A percentile compares a stretch with the other conserved stretches of the same genome.
Evolutionary conservation across 1,139 yeast species (phyloP).

Genomic region (Suhomyces ambrosiae): DNA sequence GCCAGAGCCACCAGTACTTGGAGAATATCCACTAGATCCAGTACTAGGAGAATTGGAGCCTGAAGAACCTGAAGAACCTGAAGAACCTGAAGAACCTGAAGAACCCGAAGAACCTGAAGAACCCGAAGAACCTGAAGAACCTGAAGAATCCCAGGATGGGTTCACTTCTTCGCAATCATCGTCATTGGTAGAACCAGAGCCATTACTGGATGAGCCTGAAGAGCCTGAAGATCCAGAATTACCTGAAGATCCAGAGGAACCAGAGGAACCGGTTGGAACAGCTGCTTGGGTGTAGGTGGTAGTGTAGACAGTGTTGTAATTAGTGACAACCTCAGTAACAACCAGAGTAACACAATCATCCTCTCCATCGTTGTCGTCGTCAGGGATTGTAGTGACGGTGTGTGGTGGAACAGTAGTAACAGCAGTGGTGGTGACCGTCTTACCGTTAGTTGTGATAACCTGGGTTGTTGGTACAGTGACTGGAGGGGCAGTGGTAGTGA

Average conservation of each 20-base stretch:
- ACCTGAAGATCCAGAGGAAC: slow-evolving; percentile 5
- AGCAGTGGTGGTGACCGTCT: slow-evolving; percentile 7
- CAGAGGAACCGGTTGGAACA: slow-evolving; percentile 4
- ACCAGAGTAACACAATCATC: too few relatives aligned
- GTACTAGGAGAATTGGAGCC: slow-evolving; percentile 6
- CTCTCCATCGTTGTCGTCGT: slow-evolving; percentile 3
- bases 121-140: slow-evolving; percentile 2
- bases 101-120: slow-evolving; percentile 1
- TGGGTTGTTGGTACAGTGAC: not conserved
- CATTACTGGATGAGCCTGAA: not conserved
- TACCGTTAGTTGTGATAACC: slow-evolving; percentile 13
- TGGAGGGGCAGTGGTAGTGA: slow-evolving; percentile 1
- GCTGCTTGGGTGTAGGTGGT: slow-evolving; percentile 4
- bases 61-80: not conserved
- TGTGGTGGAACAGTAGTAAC: slow-evolving; percentile 1
- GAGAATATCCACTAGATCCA: not conserved
- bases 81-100: not conserved
- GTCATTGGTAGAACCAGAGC: slow-evolving; percentile 49
- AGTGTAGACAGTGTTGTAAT: slow-evolving; percentile 10
- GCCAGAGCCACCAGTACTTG: slow-evolving; percentile 5
- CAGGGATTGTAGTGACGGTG: slow-evolving; percentile 1
- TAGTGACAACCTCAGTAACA: slow-evolving; percentile 8
- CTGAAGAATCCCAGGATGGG: slow-evolving; percentile 3
- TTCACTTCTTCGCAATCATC: slow-evolving; percentile 4
- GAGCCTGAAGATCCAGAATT: slow-evolving; percentile 6